Evolutionary conservation across 345 rosid genomes (phyloP).

Genomic region (Psidium guajava): DNA sequence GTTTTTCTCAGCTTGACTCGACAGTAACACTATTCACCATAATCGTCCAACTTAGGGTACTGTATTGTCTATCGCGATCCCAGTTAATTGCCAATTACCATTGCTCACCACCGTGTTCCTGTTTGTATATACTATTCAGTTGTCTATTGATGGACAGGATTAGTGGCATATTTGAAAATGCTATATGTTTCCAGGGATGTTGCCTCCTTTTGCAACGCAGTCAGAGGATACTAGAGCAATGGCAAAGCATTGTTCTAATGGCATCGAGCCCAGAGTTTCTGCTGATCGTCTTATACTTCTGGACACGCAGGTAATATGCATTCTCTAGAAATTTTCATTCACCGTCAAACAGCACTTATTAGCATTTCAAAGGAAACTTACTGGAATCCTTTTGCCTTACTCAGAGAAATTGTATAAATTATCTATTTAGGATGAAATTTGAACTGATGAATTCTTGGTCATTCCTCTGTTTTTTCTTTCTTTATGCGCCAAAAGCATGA

Average conservation of each 20-base stretch:
- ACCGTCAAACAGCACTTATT: not conserved
- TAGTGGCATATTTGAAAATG: not conserved
- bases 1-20: not conserved
- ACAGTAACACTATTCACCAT: not conserved
- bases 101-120: not conserved
- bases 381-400: not conserved
- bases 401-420: not conserved
- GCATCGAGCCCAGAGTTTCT: conserved; percentile 78
- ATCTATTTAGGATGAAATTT: too few species aligned
- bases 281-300: conserved; percentile 71
- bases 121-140: not conserved
- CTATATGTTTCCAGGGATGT: conserved; percentile 35
- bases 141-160: not conserved
- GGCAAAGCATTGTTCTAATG: conserved; percentile 63
- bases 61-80: not conserved
- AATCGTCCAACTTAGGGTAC: not conserved
- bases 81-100: not conserved
- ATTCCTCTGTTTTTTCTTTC: not conserved
- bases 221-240: conserved; percentile 55
- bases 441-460: not conserved
- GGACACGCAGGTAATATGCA: conserved; percentile 56
- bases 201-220: conserved; percentile 55
- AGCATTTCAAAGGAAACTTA: not conserved
- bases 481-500: not conserved
- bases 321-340: not conserved